Evolutionary conservation across 345 rosid genomes (phyloP), one percentile per base, ranked within the genome.

Genomic region (Corchorus olitorius): DNA sequence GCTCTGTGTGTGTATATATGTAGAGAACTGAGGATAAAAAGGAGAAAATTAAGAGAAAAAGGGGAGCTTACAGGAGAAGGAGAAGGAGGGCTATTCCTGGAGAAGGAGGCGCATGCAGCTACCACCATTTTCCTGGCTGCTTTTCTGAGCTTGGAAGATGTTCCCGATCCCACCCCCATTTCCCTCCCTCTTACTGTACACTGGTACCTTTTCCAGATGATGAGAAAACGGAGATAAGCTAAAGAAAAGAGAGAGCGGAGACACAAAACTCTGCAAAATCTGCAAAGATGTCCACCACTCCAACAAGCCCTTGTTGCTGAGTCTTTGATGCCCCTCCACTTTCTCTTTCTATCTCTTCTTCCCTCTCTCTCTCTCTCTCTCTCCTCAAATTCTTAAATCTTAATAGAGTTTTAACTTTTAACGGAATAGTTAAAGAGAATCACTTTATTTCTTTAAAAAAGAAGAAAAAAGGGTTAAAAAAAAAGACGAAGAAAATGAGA

Each of bases 31-130:
- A 8, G 17, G 71, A 55, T 53, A 34, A 37, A 12, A 39, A 46
- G 43, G 10, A 48, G 73, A 53, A 45, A 65, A 60, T 4, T 15
- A 59, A 70, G 35, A 65, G 43, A 65, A 41, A 45, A 14, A 37
- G 52, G 56, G 69, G 45, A 12, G 52, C 86, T 83, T 87, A 86
- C 90, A 56, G 54, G 54, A 22, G 87, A 61, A 20, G 74, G 85
- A 78, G 88, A 37, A 59, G 88, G 73, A 65, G 86, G 67, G 67
- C 14, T 58, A 46, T 77, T 82, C 19, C 84, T 77, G 74, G 91
- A 88, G 88, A 89, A 88, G 78, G 92, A 89, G 70, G 87, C 89
- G 45, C 94, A 93, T 20, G 92, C 98, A 68, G 92, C 93, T 9
- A 85, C 81, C 76, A 85, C 89, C 84, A 91, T 84, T 81, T 84